Conservation (phyloP, 2,329 filamentous ascomycete species). For the Alternaria triticimaculans region DNA sequence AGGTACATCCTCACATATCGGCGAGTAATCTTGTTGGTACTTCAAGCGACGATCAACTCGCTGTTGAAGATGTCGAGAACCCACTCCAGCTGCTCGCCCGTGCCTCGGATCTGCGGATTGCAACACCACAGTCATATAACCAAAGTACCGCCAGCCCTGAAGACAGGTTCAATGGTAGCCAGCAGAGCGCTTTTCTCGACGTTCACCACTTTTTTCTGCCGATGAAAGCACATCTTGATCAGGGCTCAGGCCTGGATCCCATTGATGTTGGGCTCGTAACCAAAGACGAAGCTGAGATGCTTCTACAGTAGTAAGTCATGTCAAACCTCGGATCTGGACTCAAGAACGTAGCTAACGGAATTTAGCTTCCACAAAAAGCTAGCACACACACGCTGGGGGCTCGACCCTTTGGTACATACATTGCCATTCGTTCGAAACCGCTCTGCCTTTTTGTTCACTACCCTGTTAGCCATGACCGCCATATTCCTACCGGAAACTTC, state of each 20-base stretch:
- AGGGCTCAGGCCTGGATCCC: slow-evolving; percentile 70
- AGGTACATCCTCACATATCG: not conserved
- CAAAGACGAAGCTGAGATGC: slow-evolving; percentile 66
- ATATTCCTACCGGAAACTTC: slow-evolving; percentile 70
- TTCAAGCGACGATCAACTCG: slow-evolving; percentile 54
- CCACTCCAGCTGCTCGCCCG: slow-evolving; percentile 75
- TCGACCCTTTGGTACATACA: slow-evolving; percentile 72
- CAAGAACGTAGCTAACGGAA: not conserved
- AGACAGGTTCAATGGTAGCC: slow-evolving; percentile 36
- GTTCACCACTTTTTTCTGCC: slow-evolving; percentile 72
- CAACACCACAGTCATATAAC: slow-evolving; percentile 44
- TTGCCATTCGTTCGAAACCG: slow-evolving; percentile 69
- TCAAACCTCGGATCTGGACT: not conserved
- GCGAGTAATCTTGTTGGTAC: slow-evolving; percentile 37
- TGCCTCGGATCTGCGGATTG: slow-evolving; percentile 72
- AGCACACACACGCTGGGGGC: slow-evolving; percentile 75
- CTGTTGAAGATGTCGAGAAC: slow-evolving; percentile 76
- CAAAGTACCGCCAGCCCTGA: slow-evolving; percentile 36
- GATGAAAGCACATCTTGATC: slow-evolving; percentile 67
- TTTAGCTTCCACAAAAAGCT: slow-evolving; percentile 71
- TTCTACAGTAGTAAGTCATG: slow-evolving; percentile 67
- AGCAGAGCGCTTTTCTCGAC: slow-evolving; percentile 53
- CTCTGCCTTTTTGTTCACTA: slow-evolving; percentile 75
- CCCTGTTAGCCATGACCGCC: slow-evolving; percentile 71
- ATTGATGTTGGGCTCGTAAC: slow-evolving; percentile 74